These are phyloP conservation scores for Daedaleopsis sinensis DNA, from an alignment of 768 basidiomycete species.

Conservation along the genomic window DNA sequence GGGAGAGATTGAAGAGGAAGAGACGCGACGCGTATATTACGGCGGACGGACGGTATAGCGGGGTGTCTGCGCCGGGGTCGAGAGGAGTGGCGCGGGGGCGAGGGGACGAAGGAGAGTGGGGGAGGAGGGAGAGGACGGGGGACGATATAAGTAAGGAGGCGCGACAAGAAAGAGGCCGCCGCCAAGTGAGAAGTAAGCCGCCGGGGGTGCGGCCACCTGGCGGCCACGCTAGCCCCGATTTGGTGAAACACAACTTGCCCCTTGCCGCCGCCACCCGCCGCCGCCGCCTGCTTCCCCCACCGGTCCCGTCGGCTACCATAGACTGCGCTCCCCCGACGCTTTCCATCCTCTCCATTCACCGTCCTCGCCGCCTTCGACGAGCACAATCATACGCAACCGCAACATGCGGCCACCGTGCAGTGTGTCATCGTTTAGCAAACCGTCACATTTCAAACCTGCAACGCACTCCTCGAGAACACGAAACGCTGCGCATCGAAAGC, in stretches of 20 bases:
- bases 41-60: too few relatives aligned
- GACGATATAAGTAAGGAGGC: neutral
- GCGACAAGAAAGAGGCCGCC: neutral
- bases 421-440: too few relatives aligned
- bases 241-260: conserved; percentile 2
- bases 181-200: neutral
- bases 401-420: too few relatives aligned
- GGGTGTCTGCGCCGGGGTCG: neutral
- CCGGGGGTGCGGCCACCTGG: neutral
- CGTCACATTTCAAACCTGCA: too few relatives aligned
- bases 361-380: too few relatives aligned
- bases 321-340: too few relatives aligned
- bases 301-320: too few relatives aligned
- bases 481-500: conserved; percentile 8
- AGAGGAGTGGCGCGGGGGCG: too few relatives aligned
- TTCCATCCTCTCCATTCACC: too few relatives aligned
- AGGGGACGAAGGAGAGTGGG: neutral
- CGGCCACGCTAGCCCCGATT: neutral
- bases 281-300: too few relatives aligned
- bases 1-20: neutral
- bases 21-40: neutral
- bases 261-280: neutral
- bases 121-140: neutral
- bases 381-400: too few relatives aligned
- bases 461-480: conserved; percentile 2